Base-by-base conservation (phyloP, 805 yeast species). In the Nakazawaea peltata region DNA sequence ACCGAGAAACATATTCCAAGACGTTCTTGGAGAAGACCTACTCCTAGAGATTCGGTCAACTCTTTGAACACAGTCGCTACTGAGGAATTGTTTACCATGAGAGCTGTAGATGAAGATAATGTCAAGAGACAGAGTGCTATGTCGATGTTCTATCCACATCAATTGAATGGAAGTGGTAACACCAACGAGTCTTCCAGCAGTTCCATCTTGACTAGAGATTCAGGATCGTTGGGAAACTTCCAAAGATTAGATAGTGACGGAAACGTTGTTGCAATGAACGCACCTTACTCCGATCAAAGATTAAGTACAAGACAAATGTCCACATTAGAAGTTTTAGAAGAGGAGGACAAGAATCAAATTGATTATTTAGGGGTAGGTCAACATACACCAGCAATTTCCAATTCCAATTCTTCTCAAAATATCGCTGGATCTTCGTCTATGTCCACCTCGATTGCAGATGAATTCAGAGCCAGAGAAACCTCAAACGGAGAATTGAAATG, bases 51-150 rank as follows among this genome's bases (percentile, higher is more conserved):
- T 24, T 80, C 94, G 8, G 65, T 74, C 37, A 71, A 70, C 26
- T 83, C 96, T 0, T 49, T 81, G 39, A 87, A 86, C 19, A 86
- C 95, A 0, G 88, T 88, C 23, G 77, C 88, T 22, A 85, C 96
- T 1, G 84, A 80, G 33, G 90, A 85, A 51, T 68, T 87, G 31
- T 69, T 86, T 50, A 81, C 84, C 4, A 85, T 87, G 26, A 71
- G 86, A 48, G 64, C 86, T 28, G 86, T 82, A 3, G 82, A 80
- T 26, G 82, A 78, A 41, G 61, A 59, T 21, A 54, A 55, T 26
- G 50, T 67, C 19, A 59, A 59, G 26, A 64, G 67, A 41, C 48
- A 48, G 34, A 51, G 61, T 25, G 63, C 57, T 41, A 24, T 51
- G 29, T 49, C 58, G 7, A 40, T 49, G 34, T 44, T 31, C 16